phyloP scores from a whole-genome alignment of 192 early-diverging fungal species.

The Pilaira anomala region DNA sequence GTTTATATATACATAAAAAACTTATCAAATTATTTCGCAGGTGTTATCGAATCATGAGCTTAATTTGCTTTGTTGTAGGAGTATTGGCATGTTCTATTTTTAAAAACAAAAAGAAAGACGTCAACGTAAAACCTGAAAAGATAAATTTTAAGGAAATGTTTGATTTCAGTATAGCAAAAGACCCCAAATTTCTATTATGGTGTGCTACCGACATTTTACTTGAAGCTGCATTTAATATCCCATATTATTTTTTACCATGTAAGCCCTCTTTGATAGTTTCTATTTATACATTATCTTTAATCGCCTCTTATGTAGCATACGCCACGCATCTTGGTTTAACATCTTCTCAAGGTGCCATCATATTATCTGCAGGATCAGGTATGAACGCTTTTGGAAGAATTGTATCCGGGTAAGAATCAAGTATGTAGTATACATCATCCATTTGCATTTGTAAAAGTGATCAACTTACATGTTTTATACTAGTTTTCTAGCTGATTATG shows the following conservation, averaged over 20 bases:
- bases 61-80: conserved; percentile 21
- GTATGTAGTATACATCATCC: background rate
- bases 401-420: conserved; percentile 21
- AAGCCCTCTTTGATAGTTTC: too few species aligned
- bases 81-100: conserved; percentile 16
- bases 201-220: conserved; percentile 25
- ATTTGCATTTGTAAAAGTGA: background rate
- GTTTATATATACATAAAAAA: background rate
- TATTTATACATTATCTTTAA: too few species aligned
- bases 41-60: conserved; percentile 30
- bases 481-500: conserved; percentile 20
- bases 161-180: conserved; percentile 26
- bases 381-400: conserved; percentile 27
- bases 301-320: conserved; percentile 12
- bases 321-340: conserved; percentile 21
- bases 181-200: conserved; percentile 26
- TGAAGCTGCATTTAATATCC: conserved; percentile 28
- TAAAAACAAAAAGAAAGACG: conserved; percentile 12
- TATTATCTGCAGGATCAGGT: conserved; percentile 24
- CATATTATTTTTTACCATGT: conserved; percentile 32
- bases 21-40: background rate
- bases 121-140: background rate
- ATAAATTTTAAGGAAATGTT: conserved; percentile 17
- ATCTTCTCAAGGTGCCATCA: conserved; percentile 22
- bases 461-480: background rate